Evolutionary conservation across 2,329 filamentous ascomycete genomes (phyloP).

Genomic region (Aureobasidium zeae): DNA sequence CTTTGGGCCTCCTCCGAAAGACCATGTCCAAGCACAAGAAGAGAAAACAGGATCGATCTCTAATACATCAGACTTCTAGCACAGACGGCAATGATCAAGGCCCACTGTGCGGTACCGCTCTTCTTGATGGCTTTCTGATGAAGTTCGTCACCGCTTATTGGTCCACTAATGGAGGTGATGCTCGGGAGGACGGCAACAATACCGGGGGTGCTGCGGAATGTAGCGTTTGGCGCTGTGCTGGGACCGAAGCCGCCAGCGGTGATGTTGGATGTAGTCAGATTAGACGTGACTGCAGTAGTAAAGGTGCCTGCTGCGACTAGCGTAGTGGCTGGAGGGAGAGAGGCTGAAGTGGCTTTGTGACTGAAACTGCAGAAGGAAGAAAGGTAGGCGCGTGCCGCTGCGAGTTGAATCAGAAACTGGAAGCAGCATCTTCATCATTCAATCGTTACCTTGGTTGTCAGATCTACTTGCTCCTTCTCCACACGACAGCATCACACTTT

Average conservation of each 20-base stretch:
- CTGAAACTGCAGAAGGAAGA: constrained; percentile 9
- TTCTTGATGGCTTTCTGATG: neutral
- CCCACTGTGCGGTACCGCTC: constrained; percentile 4
- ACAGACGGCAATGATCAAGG: constrained; percentile 12
- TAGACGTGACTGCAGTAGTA: neutral
- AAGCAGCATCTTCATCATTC: neutral
- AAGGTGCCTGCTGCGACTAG: constrained; percentile 6
- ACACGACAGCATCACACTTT: constrained; percentile 10
- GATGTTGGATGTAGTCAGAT: neutral
- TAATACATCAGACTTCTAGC: constrained; percentile 15
- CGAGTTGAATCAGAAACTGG: neutral
- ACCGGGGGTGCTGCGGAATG: neutral
- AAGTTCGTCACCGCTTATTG: neutral
- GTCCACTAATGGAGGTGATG: neutral
- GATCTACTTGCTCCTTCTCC: constrained; percentile 7
- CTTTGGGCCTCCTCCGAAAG: too few relatives aligned
- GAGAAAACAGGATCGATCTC: constrained; percentile 3
- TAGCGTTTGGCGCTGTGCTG: neutral
- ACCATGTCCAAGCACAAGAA: too few relatives aligned
- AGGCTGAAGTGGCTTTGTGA: neutral
- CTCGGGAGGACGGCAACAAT: constrained; percentile 1
- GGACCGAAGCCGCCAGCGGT: neutral
- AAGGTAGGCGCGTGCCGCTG: constrained; percentile 5
- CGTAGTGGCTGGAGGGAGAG: neutral
- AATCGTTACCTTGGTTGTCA: constrained; percentile 4